Evolutionary conservation across 164 flowering plant species (phyloP), one percentile per base, ranked within the genome.

Genomic region (Stephania cephalantha): DNA sequence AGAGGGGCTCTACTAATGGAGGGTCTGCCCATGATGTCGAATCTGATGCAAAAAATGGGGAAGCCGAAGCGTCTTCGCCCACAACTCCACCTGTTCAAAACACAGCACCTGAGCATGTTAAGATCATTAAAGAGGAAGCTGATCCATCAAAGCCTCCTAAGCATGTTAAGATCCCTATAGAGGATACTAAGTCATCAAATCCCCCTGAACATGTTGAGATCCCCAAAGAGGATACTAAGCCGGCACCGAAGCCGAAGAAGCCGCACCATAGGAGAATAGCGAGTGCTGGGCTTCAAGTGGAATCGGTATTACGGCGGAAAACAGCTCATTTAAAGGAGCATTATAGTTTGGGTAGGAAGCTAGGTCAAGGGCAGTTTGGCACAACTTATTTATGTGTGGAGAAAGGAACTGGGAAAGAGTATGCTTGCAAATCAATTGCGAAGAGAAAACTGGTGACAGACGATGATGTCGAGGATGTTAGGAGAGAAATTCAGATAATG

Each of bases 401-500:
- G 80, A 91, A 84, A 74, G 78, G 72, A 30, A 88, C 91, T 0
- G 90, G 91, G 11, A 88, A 86, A 75, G 82, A 87, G 72, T 89
- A 81, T 74, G 98, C 97, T 30, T 93, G 98, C 84, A 93, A 93
- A 73, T 93, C 98, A 2, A 88, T 93, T 46, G 86, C 91, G 1
- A 93, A 93, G 78, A 88, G 93, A 81, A 93, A 89, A 71, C 46
- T 93, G 76, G 12, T 76, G 46, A 83, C 87, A 0, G 69, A 72
- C 42, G 95, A 90, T 13, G 98, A 93, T 78, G 88, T 91, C n/a
- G 94, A 90, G 22, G 98, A 91, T 79, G 97, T 93, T 45, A 87
- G 94, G 77, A 87, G 95, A 79, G 98, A 93, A 75, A 88, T 93
- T 73, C 89, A 91, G 90, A 90, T 91, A 73, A 87, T 93, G 98